Base-by-base conservation (phyloP, 345 rosid genomes). In the Citrus inodora region DNA sequence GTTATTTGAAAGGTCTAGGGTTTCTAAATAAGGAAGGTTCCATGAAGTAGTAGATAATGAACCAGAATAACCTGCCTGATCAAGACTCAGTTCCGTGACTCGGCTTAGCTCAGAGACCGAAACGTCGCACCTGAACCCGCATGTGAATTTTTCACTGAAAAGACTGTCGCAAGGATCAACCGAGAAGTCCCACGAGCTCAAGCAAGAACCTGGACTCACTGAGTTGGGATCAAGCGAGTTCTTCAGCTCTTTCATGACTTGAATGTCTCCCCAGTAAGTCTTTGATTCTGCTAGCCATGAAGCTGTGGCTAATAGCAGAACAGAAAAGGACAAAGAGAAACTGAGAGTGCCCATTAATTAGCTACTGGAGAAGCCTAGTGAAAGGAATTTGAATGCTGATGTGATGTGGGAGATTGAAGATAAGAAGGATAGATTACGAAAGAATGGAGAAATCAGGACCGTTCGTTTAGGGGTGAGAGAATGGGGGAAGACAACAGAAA, bases 121-220 rank as follows among this genome's bases (percentile, higher is more conserved):
- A 28, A 70, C 6, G 77, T 93, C 97, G 82, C 98, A 95, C 59
- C 98, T 88, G 89, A 95, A 93, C 22, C 98, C 98, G 72, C 98
- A 95, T 1, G 92, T 90, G 92, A 95, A 93, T 30, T 79, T 76
- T 22, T 93, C 94, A 75, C 92, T 78, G 87, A 88, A 95, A 53
- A 92, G 84, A 83, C 17, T 74, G 84, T 92, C 98, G 73, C 98
- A 95, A 10, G 98, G 98, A 77, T 93, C 98, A 48, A 85, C 70
- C 6, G 92, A 78, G 87, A 95, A 95, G 78, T 95, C 92, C 98
- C 98, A 95, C 0, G 98, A 87, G 75, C 88, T 85, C 72, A 93
- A 72, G 79, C 98, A 93, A 5, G 98, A 95, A 14, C 98, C 98
- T 2, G 93, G 92, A 48, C 6, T 85, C 42, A 90, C 73, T 0